Base-by-base conservation (phyloP, 306 rosid species). In the Hippophae rhamnoides region DNA sequence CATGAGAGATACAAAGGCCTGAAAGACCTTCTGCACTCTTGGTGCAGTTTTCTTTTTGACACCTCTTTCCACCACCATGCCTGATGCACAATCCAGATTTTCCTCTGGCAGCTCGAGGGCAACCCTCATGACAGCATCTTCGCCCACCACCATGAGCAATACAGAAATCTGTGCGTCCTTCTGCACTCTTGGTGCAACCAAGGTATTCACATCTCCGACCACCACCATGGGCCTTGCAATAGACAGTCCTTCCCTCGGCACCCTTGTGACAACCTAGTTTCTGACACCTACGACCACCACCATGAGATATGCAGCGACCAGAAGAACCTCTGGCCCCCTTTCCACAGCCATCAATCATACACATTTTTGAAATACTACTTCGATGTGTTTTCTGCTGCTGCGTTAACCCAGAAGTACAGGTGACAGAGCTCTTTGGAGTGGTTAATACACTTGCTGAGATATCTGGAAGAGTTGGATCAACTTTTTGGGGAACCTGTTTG, bases 111-210 rank as follows among this genome's bases (percentile, higher is more conserved):
- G 97, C 97, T 69, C 97, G 83, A 49, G 86, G 54, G 75, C 97
- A 89, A 58, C 95, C 69, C 11, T 82, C 95, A 11, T 81, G 74
- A 65, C 82, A 84, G 76, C 97, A 89, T 74, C 97, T 79, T 52
- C 93, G 83, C 42, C 97, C 97, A 47, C 97, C 97, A 78, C 97
- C 97, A 78, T 89, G 97, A 53, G 95, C 97, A 71, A 89, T 89
- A 72, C 97, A 89, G 72, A 70, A 86, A 65, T 89, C 97, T 6
- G 97, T 89, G 10, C 97, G 89, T 41, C 97, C 97, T 80, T 89
- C 97, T 42, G 97, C 97, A 78, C 97, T 89, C 83, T 86, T 89
- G n/a, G 97, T 86, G 73, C 97, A 89, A 54, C 97, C 97, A 72
- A 89, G 85, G 74, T 54, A 78, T 57, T 89, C 92, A 69, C 97